phyloP scores from a whole-genome alignment of 2,329 filamentous ascomycete species.

The Hortaea werneckii region DNA sequence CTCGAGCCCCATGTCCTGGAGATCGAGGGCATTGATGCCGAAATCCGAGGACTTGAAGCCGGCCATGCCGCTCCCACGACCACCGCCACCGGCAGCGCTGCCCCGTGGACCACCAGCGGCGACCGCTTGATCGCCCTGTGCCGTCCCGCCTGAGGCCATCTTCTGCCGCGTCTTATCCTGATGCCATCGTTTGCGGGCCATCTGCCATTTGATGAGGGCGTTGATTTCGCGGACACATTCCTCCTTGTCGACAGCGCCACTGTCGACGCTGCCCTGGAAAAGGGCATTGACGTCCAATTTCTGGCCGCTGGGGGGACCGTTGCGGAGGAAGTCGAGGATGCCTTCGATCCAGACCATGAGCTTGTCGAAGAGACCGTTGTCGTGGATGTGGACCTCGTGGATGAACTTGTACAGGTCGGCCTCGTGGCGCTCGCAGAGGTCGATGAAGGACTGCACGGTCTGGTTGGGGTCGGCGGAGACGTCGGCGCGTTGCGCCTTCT shows the following conservation, averaged over 20 bases:
- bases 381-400: conserved; percentile 92
- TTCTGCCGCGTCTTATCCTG: conserved; percentile 96
- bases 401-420: conserved; percentile 98
- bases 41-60: conserved; percentile 75
- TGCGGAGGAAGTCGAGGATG: conserved; percentile 83
- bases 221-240: conserved; percentile 74
- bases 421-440: conserved; percentile 88
- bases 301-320: conserved; percentile 63
- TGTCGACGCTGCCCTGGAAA: conserved; percentile 67
- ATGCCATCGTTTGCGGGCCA: conserved; percentile 94
- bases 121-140: conserved; percentile 40
- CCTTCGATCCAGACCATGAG: conserved; percentile 96
- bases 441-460: conserved; percentile 96
- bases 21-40: conserved; percentile 75
- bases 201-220: conserved; percentile 82
- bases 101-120: conserved; percentile 39
- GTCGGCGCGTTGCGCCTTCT: conserved; percentile 60
- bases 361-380: conserved; percentile 91
- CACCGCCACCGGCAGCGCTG: not conserved
- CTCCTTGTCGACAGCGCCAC: conserved; percentile 57
- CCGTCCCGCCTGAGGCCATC: conserved; percentile 78
- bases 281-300: conserved; percentile 91
- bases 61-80: not conserved
- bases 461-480: conserved; percentile 93
- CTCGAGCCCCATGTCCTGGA: conserved; percentile 65